Evolutionary conservation across 371 early-diverging fungal genomes (phyloP).

Genomic region (Mortierella sp.): DNA sequence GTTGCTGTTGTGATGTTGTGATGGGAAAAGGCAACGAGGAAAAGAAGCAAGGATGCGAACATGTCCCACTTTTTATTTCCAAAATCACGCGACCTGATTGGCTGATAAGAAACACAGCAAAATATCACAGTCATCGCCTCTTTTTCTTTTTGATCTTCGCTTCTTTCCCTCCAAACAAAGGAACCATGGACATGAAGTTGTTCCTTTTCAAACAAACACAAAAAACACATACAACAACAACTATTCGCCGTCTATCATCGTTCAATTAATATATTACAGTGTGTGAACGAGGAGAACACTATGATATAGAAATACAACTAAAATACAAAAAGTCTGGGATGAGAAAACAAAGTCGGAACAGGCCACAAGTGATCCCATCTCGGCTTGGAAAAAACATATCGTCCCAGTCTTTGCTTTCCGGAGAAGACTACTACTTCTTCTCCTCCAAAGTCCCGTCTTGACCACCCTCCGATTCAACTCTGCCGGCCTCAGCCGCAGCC

Average conservation of each 20-base stretch:
- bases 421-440: neutral
- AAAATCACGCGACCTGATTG: neutral
- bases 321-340: neutral
- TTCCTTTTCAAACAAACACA: neutral
- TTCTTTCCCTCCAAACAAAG: no score
- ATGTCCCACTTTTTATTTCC: neutral
- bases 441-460: neutral
- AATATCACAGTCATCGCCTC: neutral
- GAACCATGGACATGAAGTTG: neutral
- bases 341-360: slow-evolving; percentile 19
- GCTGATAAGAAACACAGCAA: neutral
- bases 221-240: neutral
- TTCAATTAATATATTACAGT: slow-evolving; percentile 19
- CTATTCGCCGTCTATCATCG: neutral
- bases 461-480: neutral
- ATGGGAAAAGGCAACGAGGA: neutral
- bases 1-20: no score
- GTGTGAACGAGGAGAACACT: slow-evolving; percentile 47
- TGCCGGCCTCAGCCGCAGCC: neutral
- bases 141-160: neutral
- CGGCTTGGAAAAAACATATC: slow-evolving; percentile 47
- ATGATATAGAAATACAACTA: slow-evolving; percentile 13
- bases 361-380: neutral
- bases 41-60: neutral
- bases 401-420: slow-evolving; percentile 6